Conservation (phyloP, 2,329 filamentous ascomycete species). For the Chaetomium strumarium region DNA sequence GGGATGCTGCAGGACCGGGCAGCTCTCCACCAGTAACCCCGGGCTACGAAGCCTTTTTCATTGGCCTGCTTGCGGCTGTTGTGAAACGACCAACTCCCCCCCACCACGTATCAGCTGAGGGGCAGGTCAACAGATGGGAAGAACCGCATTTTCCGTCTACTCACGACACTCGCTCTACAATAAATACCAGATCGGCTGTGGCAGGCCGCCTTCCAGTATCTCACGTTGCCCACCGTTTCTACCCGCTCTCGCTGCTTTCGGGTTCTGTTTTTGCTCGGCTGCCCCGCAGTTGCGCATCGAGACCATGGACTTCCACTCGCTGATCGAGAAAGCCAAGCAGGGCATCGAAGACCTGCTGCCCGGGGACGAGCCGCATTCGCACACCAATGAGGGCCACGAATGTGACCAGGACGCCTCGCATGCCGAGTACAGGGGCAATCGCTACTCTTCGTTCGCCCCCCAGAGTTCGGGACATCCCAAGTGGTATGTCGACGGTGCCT, state of each 20-base stretch:
- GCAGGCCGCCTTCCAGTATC: neutral
- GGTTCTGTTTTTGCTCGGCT: neutral
- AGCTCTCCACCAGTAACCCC: neutral
- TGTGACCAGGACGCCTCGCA: slow-evolving; percentile 39
- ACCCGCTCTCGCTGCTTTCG: neutral
- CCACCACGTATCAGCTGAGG: neutral
- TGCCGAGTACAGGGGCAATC: slow-evolving; percentile 40
- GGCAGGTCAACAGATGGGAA: neutral
- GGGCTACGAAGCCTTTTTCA: neutral
- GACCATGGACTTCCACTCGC: slow-evolving; percentile 38
- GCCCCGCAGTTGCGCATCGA: slow-evolving; percentile 10
- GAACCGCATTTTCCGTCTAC: no score
- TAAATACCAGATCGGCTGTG: no score
- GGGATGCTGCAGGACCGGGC: slow-evolving; percentile 2
- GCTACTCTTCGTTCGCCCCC: slow-evolving; percentile 65
- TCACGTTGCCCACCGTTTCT: slow-evolving; percentile 1
- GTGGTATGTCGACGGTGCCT: slow-evolving; percentile 82
- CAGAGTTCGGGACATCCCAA: slow-evolving; percentile 69
- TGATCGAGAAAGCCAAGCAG: slow-evolving; percentile 36
- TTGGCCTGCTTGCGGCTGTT: slow-evolving; percentile 6
- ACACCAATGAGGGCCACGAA: slow-evolving; percentile 39
- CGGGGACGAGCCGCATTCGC: slow-evolving; percentile 36
- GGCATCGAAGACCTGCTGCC: slow-evolving; percentile 33
- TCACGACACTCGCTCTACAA: no score
- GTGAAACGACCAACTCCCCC: neutral